Evolutionary conservation across 768 basidiomycete genomes (phyloP), one percentile per base, ranked within the genome.

Genomic region (Tylopilus cervinicoccineus): DNA sequence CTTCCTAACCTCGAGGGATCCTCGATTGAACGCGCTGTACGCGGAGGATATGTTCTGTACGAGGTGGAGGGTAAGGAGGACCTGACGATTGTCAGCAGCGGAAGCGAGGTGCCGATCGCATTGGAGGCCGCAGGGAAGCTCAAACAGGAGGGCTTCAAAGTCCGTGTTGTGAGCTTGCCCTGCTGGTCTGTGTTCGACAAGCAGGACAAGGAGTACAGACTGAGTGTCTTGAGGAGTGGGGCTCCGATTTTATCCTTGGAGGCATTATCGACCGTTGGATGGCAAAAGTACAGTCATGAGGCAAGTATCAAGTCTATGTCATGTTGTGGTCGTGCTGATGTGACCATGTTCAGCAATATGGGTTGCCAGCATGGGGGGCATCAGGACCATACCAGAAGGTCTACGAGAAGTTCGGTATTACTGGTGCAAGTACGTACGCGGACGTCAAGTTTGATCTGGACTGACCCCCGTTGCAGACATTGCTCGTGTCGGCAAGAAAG

Each of bases 221-320:
- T 95, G 60, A 81, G 83, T 59, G 92, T 95, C 43, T 71, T 97
- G 56, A 81, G 91, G 66, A 88, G 86, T 58, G 93, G 93, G 28
- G 87, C 88, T 11, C 93, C 93, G 29, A 83, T 95, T 64, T 68
- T 96, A 52, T 90, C 91, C 38, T 76, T 96, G 51, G 93, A 96
- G 72, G 93, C 93, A 22, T 78, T 84, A 68, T 68, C 77, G 52
- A 90, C 90, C 38, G 72, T 79, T 57, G 91, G 92, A 56, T 96
- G 93, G 93, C 77, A 80, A 53, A 86, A 85, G 70, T 92, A 90
- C 75, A 84, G 85, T 57, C 93, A 95, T 64, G 92, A 94, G 73
- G 81, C 72, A 64, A 65, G 68, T 49, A 8, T 33, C 1, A 19
- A 17, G 6, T 12, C 14, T 38, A 28, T 38, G 10, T 13, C 26